A percentile compares a stretch with the other conserved stretches of the same genome.
Evolutionary conservation across 768 basidiomycete genomes (phyloP).

Genomic region (Boletus vermiculosoides): DNA sequence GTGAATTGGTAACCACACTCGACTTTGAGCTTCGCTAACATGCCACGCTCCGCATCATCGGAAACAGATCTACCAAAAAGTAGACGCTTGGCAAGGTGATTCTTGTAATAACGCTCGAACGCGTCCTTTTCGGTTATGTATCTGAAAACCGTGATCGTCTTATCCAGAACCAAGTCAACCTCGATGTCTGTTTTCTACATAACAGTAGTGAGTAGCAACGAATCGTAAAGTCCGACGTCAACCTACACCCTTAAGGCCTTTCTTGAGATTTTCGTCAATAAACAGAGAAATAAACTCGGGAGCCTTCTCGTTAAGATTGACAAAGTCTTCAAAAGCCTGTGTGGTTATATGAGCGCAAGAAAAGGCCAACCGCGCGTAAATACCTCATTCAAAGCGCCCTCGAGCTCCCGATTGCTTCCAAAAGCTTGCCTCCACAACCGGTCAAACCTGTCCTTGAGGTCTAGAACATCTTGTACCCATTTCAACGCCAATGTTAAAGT

Average conservation of each 20-base stretch:
- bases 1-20: slow-evolving; percentile 98
- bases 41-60: slow-evolving; percentile 96
- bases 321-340: slow-evolving; percentile 90
- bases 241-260: slow-evolving; percentile 90
- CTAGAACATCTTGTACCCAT: slow-evolving; percentile 92
- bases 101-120: slow-evolving; percentile 98
- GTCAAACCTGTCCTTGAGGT: slow-evolving; percentile 92
- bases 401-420: slow-evolving; percentile 68
- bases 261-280: slow-evolving; percentile 94
- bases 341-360: slow-evolving; percentile 4
- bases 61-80: slow-evolving; percentile 85
- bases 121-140: slow-evolving; percentile 94
- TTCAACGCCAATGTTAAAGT: slow-evolving; percentile 65
- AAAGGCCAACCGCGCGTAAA: slow-evolving; percentile 6
- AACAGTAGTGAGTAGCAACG: neutral
- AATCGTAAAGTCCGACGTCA: neutral
- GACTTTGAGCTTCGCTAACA: slow-evolving; percentile 95
- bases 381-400: slow-evolving; percentile 84
- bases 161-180: slow-evolving; percentile 86
- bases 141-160: slow-evolving; percentile 94
- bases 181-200: slow-evolving; percentile 90
- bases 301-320: slow-evolving; percentile 83
- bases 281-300: slow-evolving; percentile 96
- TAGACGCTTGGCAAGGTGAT: slow-evolving; percentile 90
- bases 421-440: slow-evolving; percentile 69